Conservation (phyloP, 176 grass and related monocot species). For the Ampelocalamus luodianensis region DNA sequence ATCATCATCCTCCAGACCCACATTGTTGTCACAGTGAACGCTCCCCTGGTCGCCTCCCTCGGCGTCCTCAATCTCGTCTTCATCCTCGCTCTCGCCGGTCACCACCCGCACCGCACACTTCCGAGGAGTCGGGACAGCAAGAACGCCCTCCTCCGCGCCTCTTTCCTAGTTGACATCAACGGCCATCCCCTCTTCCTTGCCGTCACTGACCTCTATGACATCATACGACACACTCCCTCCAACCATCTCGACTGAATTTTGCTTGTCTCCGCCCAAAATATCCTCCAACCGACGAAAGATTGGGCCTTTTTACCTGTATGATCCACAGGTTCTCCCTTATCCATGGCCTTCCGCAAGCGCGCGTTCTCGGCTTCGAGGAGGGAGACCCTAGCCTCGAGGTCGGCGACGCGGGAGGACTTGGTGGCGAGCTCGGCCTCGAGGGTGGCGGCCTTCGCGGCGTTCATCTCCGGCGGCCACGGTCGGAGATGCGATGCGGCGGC, state of each 20-base stretch:
- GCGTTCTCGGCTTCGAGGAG: constrained; percentile 57
- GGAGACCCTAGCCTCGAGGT: constrained; percentile 48
- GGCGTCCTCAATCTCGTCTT: neutral
- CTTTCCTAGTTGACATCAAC: neutral
- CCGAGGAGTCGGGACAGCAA: neutral
- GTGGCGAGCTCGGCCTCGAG: constrained; percentile 45
- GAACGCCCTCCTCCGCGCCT: neutral
- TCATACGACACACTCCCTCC: neutral
- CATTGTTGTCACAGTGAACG: constrained; percentile 4
- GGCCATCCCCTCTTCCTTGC: constrained; percentile 22
- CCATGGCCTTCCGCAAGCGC: constrained; percentile 36
- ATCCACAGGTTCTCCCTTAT: neutral
- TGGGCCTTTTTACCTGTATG: neutral
- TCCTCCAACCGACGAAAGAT: constrained; percentile 16
- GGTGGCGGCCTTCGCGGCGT: neutral
- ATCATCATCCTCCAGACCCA: constrained; percentile 30
- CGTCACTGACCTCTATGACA: constrained; percentile 48
- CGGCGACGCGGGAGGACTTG: constrained; percentile 43
- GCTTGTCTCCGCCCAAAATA: neutral
- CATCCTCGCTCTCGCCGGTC: constrained; percentile 27
- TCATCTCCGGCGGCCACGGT: constrained; percentile 22
- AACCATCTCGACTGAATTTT: neutral
- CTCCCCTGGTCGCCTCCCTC: neutral
- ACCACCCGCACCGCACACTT: constrained; percentile 18
- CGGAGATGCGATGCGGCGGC: neutral